These are phyloP conservation scores for Thermomucor indicae-seudaticae DNA, from an alignment of 371 early-diverging fungal genomes.

Conservation along the genomic window DNA sequence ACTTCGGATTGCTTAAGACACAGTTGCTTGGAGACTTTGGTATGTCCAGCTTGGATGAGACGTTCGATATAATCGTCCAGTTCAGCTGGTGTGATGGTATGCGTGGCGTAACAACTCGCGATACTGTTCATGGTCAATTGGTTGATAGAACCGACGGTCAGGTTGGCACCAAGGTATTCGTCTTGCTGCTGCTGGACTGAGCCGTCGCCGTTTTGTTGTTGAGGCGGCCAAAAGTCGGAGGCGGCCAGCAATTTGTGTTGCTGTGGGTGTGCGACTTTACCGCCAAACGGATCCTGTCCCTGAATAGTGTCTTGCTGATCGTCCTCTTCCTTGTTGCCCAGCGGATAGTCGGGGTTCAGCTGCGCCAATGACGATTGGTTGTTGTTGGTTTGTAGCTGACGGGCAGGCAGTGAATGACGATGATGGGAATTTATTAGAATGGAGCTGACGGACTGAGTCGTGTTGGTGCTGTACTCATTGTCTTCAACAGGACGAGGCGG, in stretches of 20 bases:
- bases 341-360: constrained; percentile 44
- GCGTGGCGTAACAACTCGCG: constrained; percentile 20
- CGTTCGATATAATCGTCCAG: constrained; percentile 87
- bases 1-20: constrained; percentile 86
- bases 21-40: constrained; percentile 69
- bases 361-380: constrained; percentile 25
- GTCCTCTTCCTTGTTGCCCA: constrained; percentile 11
- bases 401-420: constrained; percentile 15
- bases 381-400: constrained; percentile 1
- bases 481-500: constrained; percentile 20
- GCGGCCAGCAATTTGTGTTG: constrained; percentile 36
- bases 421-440: constrained; percentile 36
- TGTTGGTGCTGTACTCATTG: constrained; percentile 43
- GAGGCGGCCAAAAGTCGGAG: constrained; percentile 40
- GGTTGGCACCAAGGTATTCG: too few species aligned
- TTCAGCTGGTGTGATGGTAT: constrained; percentile 43
- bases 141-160: constrained; percentile 42
- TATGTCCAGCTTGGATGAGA: constrained; percentile 75
- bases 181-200: too few species aligned
- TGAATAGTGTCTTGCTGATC: constrained; percentile 20
- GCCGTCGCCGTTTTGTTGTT: constrained; percentile 7
- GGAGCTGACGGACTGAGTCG: constrained; percentile 44
- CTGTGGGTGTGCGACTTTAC: constrained; percentile 34
- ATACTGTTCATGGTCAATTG: constrained; percentile 44
- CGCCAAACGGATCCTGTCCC: constrained; percentile 22